Evolutionary conservation across 306 rosid species (phyloP).

Genomic region (Betula pendula): DNA sequence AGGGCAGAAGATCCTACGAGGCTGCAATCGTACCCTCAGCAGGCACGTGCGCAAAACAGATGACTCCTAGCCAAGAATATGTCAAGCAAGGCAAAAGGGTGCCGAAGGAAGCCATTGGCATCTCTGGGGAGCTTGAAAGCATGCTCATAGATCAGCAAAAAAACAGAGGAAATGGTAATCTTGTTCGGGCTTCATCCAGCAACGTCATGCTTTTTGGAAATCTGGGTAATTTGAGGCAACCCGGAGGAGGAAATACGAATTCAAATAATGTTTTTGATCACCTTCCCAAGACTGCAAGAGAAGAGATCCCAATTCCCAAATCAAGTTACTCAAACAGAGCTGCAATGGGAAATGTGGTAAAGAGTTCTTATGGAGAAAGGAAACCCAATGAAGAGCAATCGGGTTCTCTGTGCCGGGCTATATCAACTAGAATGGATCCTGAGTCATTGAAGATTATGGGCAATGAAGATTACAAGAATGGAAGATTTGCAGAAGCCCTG

Average conservation of each 20-base stretch:
- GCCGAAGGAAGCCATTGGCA: constrained; percentile 64
- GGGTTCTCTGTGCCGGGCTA: constrained; percentile 60
- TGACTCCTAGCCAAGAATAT: constrained; percentile 41
- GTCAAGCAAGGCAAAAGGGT: constrained; percentile 66
- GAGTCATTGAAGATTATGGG: constrained; percentile 86
- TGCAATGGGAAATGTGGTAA: constrained; percentile 19
- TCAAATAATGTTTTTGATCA: constrained; percentile 35
- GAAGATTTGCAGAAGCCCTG: constrained; percentile 82
- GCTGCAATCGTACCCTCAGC: constrained; percentile 3
- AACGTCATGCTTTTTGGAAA: constrained; percentile 73
- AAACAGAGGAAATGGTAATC: constrained; percentile 40
- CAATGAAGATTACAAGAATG: constrained; percentile 87
- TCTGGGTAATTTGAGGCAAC: constrained; percentile 77
- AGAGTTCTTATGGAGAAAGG: constrained; percentile 14
- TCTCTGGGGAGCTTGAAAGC: constrained; percentile 85
- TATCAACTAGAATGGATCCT: constrained; percentile 90
- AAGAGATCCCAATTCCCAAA: constrained; percentile 19
- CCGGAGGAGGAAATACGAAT: constrained; percentile 28
- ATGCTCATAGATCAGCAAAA: constrained; percentile 73
- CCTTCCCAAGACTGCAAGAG: constrained; percentile 39
- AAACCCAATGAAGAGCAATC: constrained; percentile 26
- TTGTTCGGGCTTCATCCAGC: constrained; percentile 83
- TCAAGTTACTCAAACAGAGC: constrained; percentile 23
- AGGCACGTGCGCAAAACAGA: constrained; percentile 7
- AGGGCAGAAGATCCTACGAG: constrained; percentile 15